Conservation (phyloP, 495 filamentous ascomycete genomes). For the Entonaema liquescens region DNA sequence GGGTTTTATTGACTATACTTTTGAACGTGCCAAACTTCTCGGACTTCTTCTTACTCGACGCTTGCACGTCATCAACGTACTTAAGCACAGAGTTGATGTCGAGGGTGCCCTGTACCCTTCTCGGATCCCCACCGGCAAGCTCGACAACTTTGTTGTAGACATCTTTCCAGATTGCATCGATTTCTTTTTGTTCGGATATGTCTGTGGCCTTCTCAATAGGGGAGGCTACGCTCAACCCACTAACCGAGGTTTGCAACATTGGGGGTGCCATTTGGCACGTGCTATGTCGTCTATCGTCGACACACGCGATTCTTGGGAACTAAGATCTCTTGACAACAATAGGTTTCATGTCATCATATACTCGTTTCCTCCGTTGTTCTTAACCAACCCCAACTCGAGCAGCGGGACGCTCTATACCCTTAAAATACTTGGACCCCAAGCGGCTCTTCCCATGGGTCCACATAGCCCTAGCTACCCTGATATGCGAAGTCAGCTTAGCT, state of each 20-base stretch:
- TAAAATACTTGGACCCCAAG: constrained; percentile 7
- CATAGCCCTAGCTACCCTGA: constrained; percentile 13
- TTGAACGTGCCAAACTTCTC: constrained; percentile 45
- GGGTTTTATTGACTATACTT: constrained; percentile 43
- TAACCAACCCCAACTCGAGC: constrained; percentile 1
- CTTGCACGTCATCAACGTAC: constrained; percentile 43
- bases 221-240: constrained; percentile 30
- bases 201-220: constrained; percentile 35
- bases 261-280: constrained; percentile 37
- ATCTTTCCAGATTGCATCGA: constrained; percentile 51
- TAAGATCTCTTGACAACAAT: neutral
- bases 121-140: constrained; percentile 49
- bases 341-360: neutral
- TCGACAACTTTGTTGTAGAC: constrained; percentile 50
- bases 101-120: constrained; percentile 41
- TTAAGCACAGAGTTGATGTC: constrained; percentile 47
- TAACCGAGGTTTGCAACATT: constrained; percentile 35
- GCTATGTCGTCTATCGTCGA: constrained; percentile 1
- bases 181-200: constrained; percentile 50
- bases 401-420: constrained; percentile 9
- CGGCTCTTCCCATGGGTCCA: constrained; percentile 2
- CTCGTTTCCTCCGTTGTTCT: neutral
- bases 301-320: neutral
- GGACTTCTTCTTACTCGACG: constrained; percentile 39
- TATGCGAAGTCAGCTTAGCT: constrained; percentile 9